These are phyloP conservation scores for Amphirosellinia nigrospora DNA, from an alignment of 495 filamentous ascomycete species.

Conservation along the genomic window DNA sequence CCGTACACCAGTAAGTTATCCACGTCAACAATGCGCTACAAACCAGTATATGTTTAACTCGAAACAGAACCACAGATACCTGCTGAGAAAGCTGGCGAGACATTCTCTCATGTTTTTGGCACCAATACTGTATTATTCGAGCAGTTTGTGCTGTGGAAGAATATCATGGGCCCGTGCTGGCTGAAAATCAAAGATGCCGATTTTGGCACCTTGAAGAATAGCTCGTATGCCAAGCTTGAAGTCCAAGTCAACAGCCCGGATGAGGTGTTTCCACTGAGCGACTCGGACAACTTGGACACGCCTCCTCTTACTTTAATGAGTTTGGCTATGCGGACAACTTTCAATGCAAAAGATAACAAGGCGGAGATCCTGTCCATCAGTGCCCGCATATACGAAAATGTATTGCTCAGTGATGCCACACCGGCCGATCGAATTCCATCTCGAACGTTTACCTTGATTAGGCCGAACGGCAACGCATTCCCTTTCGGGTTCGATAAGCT, in stretches of 20 bases:
- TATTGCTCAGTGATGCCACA: constrained; percentile 86
- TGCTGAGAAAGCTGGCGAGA: constrained; percentile 72
- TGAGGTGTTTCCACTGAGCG: constrained; percentile 69
- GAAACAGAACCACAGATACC: constrained; percentile 65
- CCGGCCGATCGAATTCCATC: constrained; percentile 85
- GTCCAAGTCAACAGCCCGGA: constrained; percentile 78
- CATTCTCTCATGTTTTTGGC: constrained; percentile 94
- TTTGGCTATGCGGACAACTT: constrained; percentile 81
- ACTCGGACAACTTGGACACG: constrained; percentile 77
- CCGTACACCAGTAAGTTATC: constrained; percentile 69
- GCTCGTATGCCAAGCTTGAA: constrained; percentile 97
- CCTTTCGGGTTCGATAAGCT: constrained; percentile 85
- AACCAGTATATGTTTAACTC: constrained; percentile 23
- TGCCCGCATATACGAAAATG: constrained; percentile 88
- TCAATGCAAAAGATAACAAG: constrained; percentile 94
- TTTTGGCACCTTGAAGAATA: constrained; percentile 83
- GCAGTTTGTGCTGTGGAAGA: constrained; percentile 97
- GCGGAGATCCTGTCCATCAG: constrained; percentile 92
- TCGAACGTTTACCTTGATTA: constrained; percentile 89
- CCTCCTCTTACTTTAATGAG: constrained; percentile 95
- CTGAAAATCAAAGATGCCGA: constrained; percentile 84
- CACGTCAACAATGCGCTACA: not conserved
- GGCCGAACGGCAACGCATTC: constrained; percentile 75
- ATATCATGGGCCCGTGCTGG: constrained; percentile 99
- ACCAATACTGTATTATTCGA: constrained; percentile 94